Evolutionary conservation across 805 yeast genomes (phyloP).

Genomic region (Priceomyces medius): DNA sequence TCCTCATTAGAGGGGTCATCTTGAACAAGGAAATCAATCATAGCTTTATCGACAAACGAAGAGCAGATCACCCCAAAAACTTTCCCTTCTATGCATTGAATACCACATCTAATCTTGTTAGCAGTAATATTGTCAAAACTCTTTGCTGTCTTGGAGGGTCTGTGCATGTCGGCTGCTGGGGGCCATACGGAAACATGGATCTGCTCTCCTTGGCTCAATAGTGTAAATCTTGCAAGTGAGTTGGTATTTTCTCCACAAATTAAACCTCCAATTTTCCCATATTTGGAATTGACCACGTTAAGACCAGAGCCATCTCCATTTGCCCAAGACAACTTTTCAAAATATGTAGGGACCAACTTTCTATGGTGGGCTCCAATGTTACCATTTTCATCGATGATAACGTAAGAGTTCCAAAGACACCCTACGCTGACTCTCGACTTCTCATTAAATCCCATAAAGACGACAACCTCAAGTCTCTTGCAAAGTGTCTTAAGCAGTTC

Average conservation of each 20-base stretch:
- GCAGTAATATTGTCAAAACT: slow-evolving; percentile 30
- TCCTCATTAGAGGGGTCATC: slow-evolving; percentile 20
- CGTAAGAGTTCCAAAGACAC: slow-evolving; percentile 22
- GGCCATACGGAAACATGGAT: slow-evolving; percentile 23
- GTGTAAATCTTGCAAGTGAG: slow-evolving; percentile 20
- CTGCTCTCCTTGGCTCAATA: slow-evolving; percentile 20
- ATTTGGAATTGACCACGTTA: slow-evolving; percentile 31
- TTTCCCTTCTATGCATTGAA: slow-evolving; percentile 22
- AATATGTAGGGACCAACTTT: slow-evolving; percentile 45
- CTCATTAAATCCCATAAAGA: slow-evolving; percentile 20
- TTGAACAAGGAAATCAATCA: slow-evolving; percentile 15
- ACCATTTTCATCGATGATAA: slow-evolving; percentile 18
- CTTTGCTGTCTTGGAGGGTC: slow-evolving; percentile 39
- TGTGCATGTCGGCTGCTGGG: slow-evolving; percentile 29
- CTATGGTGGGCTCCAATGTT: slow-evolving; percentile 43
- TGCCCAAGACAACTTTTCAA: slow-evolving; percentile 47
- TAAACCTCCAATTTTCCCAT: slow-evolving; percentile 42
- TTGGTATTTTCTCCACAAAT: slow-evolving; percentile 43
- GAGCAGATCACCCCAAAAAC: slow-evolving; percentile 21
- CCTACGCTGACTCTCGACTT: slow-evolving; percentile 18
- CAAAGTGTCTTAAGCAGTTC: slow-evolving; percentile 10
- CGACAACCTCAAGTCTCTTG: slow-evolving; percentile 15
- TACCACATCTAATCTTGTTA: slow-evolving; percentile 19
- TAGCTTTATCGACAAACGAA: slow-evolving; percentile 16
- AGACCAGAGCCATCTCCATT: slow-evolving; percentile 48